Conservation (phyloP, 306 rosid genomes). For the Medicago arabica region DNA sequence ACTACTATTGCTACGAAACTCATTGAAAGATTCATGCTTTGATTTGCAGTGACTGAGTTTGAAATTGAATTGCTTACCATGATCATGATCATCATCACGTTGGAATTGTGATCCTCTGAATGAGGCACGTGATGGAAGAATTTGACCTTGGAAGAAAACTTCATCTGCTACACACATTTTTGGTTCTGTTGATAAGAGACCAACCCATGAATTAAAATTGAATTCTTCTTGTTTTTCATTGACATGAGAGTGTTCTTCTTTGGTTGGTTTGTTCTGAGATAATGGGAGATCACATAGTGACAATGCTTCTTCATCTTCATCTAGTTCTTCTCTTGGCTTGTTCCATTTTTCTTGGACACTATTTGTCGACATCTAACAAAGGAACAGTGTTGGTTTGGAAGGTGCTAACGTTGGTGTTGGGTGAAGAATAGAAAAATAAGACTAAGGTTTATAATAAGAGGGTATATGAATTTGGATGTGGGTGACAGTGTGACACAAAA, state of each 20-base stretch:
- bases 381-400: slow-evolving; percentile 27
- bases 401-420: background rate
- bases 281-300: slow-evolving; percentile 82
- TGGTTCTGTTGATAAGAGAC: slow-evolving; percentile 40
- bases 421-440: slow-evolving; percentile 12
- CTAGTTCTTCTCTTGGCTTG: slow-evolving; percentile 8
- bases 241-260: slow-evolving; percentile 12
- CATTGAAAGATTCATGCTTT: slow-evolving; percentile 47
- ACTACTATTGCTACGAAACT: slow-evolving; percentile 50
- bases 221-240: slow-evolving; percentile 59
- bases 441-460: slow-evolving; percentile 28
- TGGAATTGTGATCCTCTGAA: slow-evolving; percentile 36
- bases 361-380: slow-evolving; percentile 53
- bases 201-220: slow-evolving; percentile 56
- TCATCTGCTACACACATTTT: slow-evolving; percentile 88
- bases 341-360: slow-evolving; percentile 34
- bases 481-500: slow-evolving; percentile 42
- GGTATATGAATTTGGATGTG: slow-evolving; percentile 32
- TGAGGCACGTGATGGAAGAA: slow-evolving; percentile 69
- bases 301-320: slow-evolving; percentile 66
- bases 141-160: slow-evolving; percentile 77
- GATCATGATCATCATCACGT: background rate
- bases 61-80: slow-evolving; percentile 10
- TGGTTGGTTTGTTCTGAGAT: slow-evolving; percentile 23
- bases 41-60: background rate